Conservation (phyloP, 805 yeast species). For the Osmozyma mogii region DNA sequence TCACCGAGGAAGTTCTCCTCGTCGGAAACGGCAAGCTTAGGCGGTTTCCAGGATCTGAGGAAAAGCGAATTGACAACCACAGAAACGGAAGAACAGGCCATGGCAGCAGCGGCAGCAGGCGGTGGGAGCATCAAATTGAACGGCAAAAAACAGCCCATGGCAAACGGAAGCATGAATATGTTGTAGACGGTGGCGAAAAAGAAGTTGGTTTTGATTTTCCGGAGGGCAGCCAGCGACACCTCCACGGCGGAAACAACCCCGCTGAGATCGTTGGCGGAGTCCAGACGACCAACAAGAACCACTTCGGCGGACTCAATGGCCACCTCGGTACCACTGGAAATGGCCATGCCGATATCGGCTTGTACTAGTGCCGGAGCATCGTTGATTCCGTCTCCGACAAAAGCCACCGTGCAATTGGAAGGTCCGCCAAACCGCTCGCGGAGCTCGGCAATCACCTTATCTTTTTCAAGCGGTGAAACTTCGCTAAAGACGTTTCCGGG, state of each 20-base stretch:
- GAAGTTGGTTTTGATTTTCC: conserved; percentile 71
- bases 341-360: conserved; percentile 85
- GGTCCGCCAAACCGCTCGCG: conserved; percentile 36
- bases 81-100: conserved; percentile 89
- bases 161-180: conserved; percentile 79
- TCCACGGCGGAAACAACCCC: conserved; percentile 58
- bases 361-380: conserved; percentile 94
- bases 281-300: conserved; percentile 50
- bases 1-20: conserved; percentile 7
- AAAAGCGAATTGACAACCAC: conserved; percentile 76
- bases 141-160: conserved; percentile 85
- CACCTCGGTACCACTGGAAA: conserved; percentile 89
- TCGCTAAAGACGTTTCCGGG: conserved; percentile 60
- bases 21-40: conserved; percentile 6
- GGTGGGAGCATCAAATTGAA: conserved; percentile 76
- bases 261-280: conserved; percentile 23
- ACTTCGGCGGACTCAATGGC: conserved; percentile 97
- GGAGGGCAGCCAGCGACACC: conserved; percentile 62
- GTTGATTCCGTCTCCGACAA: conserved; percentile 96
- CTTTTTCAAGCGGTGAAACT: conserved; percentile 71
- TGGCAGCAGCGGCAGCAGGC: conserved; percentile 80
- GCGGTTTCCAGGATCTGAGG: conserved; percentile 56
- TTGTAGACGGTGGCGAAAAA: conserved; percentile 85
- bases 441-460: conserved; percentile 51
- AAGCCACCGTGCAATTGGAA: conserved; percentile 47